Percentiles rank a stretch among this genome's conserved stretches.
These are phyloP conservation scores for Globomyces pollinis-pini DNA, from an alignment of 192 early-diverging fungal species.

Conservation along the genomic window DNA sequence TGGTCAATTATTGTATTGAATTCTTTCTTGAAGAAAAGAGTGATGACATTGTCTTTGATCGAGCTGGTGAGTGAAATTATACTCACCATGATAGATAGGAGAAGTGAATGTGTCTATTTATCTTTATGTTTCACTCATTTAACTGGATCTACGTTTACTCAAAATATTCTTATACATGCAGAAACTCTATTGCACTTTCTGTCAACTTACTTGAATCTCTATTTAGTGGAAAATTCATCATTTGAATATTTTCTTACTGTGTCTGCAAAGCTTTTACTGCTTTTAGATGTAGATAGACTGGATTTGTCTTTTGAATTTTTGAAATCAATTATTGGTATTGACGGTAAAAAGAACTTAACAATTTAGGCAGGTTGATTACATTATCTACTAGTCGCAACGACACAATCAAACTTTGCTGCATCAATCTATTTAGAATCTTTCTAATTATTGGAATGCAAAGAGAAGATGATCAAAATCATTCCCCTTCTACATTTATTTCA, in stretches of 20 bases:
- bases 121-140: background rate
- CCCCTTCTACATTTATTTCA: background rate
- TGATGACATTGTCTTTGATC: background rate
- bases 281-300: conserved; percentile 4
- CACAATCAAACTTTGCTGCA: background rate
- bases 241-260: conserved; percentile 1
- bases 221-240: conserved; percentile 4
- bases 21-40: background rate
- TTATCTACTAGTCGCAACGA: background rate
- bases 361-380: background rate
- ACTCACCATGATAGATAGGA: no score
- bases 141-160: background rate
- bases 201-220: background rate
- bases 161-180: background rate
- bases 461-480: background rate
- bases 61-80: no score
- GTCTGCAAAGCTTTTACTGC: background rate
- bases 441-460: conserved; percentile 2
- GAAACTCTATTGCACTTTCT: background rate
- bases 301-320: conserved; percentile 8
- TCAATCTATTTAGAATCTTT: conserved; percentile 1
- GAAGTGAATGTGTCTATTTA: background rate
- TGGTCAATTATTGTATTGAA: background rate
- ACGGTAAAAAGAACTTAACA: no score
- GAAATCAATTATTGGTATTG: background rate